A percentile compares a stretch with the other conserved stretches of the same genome.
These are phyloP conservation scores for Penicillium occitanis DNA, from an alignment of 2,329 filamentous ascomycete species.

Conservation along the genomic window DNA sequence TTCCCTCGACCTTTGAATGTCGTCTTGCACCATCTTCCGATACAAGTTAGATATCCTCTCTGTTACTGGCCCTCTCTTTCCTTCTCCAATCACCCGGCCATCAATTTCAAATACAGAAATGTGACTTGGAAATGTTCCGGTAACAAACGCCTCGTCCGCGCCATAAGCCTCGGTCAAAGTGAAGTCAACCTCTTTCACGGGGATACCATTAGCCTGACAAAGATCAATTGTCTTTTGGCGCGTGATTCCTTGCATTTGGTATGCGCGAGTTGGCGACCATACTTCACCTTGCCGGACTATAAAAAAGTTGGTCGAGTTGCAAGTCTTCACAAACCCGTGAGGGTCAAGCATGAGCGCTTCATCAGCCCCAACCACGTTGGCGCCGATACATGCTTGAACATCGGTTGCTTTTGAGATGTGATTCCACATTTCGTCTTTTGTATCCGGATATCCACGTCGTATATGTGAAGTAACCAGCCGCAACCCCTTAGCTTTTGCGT, in stretches of 20 bases:
- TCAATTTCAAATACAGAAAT: conserved; percentile 6
- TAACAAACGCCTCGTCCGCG: conserved; percentile 5
- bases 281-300: conserved; percentile 4
- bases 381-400: conserved; percentile 4
- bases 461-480: conserved; percentile 1
- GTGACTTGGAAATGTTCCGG: background rate
- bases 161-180: conserved; percentile 7
- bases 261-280: background rate
- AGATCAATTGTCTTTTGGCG: conserved; percentile 2
- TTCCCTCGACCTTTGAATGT: conserved; percentile 3
- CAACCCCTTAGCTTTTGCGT: background rate
- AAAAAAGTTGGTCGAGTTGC: conserved; percentile 1
- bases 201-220: background rate
- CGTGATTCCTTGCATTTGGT: conserved; percentile 3
- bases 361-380: conserved; percentile 1
- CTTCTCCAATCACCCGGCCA: conserved; percentile 4
- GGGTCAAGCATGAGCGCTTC: conserved; percentile 10
- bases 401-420: conserved; percentile 5
- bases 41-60: background rate
- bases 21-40: background rate
- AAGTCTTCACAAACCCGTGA: conserved; percentile 5
- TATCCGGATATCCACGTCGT: conserved; percentile 1
- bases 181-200: conserved; percentile 8
- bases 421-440: conserved; percentile 9
- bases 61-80: conserved; percentile 2